Evolutionary conservation across 192 early-diverging fungal genomes (phyloP), one percentile per base, ranked within the genome.

Genomic region (Dissophora globulifera): DNA sequence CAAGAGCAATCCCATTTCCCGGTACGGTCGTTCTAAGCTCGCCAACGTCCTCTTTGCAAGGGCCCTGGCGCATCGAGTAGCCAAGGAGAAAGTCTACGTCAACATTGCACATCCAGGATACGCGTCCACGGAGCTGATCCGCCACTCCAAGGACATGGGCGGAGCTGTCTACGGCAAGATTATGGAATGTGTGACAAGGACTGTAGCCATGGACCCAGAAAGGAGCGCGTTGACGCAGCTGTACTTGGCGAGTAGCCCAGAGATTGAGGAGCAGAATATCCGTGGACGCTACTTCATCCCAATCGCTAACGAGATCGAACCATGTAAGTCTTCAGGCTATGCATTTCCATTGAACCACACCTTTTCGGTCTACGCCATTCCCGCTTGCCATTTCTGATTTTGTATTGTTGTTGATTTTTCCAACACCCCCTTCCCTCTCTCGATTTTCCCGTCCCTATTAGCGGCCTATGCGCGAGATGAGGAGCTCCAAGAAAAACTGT

Each of bases 211-310:
- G 30, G 3, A 11, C 2, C 55, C 7, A 38, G 7, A 38, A 38
- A 13, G 25, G 27, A 38, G 85, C 79, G 65, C 78, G 2, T 54
- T 83, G 33, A 83, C 83, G 12, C 83, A 80, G 47, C 33, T 83
- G n/a, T 87, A 85, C 41, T 16, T 67, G n/a, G 81, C 85, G 3
- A 83, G 80, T 6, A 83, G 82, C 26, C 83, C 83, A 26, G 80
- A 86, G 56, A 50, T 85, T 30, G 75, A 80, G 55, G 32, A 80
- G 22, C 62, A 70, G 42, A 72, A 82, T 65, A 49, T 51, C 20
- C 51, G 67, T 16, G 67, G 67, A 38, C 15, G 46, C 17, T 69
- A 79, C 22, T 79, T 79, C 33, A 55, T 60, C n/a, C 67, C 76
- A 8, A 49, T 60, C 51, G 60, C 53, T 1, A 59, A 60, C 9